Conservation (phyloP, 75 land plant species). For the Pseudotsuga menziesii region DNA sequence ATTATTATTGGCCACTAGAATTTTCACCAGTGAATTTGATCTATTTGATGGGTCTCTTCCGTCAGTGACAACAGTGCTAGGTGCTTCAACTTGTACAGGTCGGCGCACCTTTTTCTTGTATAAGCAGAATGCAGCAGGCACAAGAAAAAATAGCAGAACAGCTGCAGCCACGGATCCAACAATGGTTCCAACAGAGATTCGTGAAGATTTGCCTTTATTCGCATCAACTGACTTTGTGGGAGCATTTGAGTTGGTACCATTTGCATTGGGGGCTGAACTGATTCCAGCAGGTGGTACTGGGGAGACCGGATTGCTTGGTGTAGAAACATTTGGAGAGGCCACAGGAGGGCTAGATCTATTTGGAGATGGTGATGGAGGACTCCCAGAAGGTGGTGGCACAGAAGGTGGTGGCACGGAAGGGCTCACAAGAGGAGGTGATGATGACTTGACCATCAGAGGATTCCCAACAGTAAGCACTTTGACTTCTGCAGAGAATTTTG, state of each 20-base stretch:
- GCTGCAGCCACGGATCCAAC: conserved; percentile 34
- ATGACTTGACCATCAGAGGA: conserved; percentile 20
- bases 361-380: conserved; percentile 12
- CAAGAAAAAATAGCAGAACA: conserved; percentile 11
- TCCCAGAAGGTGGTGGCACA: conserved; percentile 4
- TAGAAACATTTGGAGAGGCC: conserved; percentile 4
- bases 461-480: conserved; percentile 32
- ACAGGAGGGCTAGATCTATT: conserved; percentile 7
- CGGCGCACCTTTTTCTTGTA: conserved; percentile 24
- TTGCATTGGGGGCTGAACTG: conserved; percentile 6
- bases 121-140: conserved; percentile 17
- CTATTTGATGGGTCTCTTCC: conserved; percentile 56
- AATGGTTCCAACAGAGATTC: conserved; percentile 17
- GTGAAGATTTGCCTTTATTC: conserved; percentile 13
- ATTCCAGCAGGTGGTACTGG: conserved; percentile 2
- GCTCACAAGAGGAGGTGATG: not conserved
- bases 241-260: conserved; percentile 9
- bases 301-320: conserved; percentile 2
- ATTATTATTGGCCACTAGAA: conserved; percentile 39
- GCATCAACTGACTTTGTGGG: not conserved
- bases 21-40: conserved; percentile 47
- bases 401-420: not conserved
- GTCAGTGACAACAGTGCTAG: conserved; percentile 39
- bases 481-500: conserved; percentile 43
- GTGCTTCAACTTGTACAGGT: conserved; percentile 8